Evolutionary conservation across 768 basidiomycete species (phyloP).

Genomic region (Boletus pseudopeckii): DNA sequence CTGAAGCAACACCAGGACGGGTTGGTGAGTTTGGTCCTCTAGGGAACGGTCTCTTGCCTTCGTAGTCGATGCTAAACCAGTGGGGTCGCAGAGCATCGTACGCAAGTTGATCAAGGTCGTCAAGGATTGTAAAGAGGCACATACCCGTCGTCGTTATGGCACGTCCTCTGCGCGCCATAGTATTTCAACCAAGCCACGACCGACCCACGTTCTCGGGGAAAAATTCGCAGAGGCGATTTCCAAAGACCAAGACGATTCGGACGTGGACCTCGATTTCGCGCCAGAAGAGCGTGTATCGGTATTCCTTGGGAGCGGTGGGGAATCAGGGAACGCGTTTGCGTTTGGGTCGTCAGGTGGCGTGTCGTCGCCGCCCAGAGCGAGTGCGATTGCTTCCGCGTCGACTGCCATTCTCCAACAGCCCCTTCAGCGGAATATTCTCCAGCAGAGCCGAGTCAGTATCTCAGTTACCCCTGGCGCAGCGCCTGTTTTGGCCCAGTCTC

Average conservation of each 20-base stretch:
- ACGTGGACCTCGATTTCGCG: slow-evolving; percentile 76
- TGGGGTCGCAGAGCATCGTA: slow-evolving; percentile 60
- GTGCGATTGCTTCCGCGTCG: slow-evolving; percentile 52
- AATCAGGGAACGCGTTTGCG: slow-evolving; percentile 46
- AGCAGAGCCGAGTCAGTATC: slow-evolving; percentile 39
- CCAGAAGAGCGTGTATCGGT: slow-evolving; percentile 45
- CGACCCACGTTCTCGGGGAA: slow-evolving; percentile 53
- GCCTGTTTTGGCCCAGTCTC: slow-evolving; percentile 29
- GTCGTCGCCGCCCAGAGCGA: slow-evolving; percentile 37
- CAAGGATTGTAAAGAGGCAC: slow-evolving; percentile 73
- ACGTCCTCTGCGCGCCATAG: slow-evolving; percentile 31
- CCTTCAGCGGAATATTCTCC: slow-evolving; percentile 47
- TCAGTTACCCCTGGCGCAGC: slow-evolving; percentile 24
- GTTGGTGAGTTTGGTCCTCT: slow-evolving; percentile 47
- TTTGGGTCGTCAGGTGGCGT: slow-evolving; percentile 26
- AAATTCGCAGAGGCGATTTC: slow-evolving; percentile 59
- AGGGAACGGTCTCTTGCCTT: background rate
- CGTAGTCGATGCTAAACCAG: slow-evolving; percentile 6
- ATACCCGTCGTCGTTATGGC: slow-evolving; percentile 41
- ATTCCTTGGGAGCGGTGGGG: slow-evolving; percentile 33
- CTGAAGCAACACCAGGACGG: slow-evolving; percentile 66
- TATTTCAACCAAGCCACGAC: slow-evolving; percentile 32
- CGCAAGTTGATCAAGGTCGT: slow-evolving; percentile 80
- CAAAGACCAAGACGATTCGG: slow-evolving; percentile 55
- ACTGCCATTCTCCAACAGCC: slow-evolving; percentile 65